Evolutionary conservation across 352 stramenopile genomes (phyloP), one percentile per base, ranked within the genome.

Genomic region (Phytophthora chlamydospora): DNA sequence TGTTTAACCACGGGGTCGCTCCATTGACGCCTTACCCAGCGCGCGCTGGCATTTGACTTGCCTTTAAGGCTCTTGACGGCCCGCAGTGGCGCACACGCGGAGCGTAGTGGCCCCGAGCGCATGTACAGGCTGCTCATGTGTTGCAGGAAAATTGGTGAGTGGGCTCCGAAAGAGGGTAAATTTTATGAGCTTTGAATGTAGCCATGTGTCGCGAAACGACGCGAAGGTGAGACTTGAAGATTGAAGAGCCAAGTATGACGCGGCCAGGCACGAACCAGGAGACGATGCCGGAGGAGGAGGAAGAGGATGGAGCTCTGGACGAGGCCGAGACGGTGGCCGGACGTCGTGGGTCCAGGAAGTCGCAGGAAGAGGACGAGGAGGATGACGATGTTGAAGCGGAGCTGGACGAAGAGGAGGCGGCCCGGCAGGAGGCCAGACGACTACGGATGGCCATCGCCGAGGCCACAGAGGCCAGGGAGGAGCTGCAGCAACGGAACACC

Each of bases 21-120:
- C 80, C 83, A 92, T 68, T 96, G 88, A 9, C 88, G 86, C 13
- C 81, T 72, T 44, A 96, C 78, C 88, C 88, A 96, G 31, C 86
- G 85, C 49, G 88, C 86, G 34, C 83, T 94, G 39, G 82, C 83
- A 49, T 84, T 91, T 36, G 76, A 91, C 77, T 93, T 95, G 42
- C 85, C 85, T 39, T 87, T 89, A 49, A 93, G 85, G 59, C 85
- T 95, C 68, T 87, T 86, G 67, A 84, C 47, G 59, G 79, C 80
- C 45, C 81, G 79, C 32, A 62, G 49, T 7, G 71, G 63, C 27
- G 48, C 42, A n/a, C 27, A 43, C 13, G 17, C 32, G 21, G 27
- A 48, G 44, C 43, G 16, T 27, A 63, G 32, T 40, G 60, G 38
- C 43, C 35, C 13, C 1, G 38, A 43, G 21, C 68, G 52, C 7